Percentiles rank a stretch among this genome's conserved stretches.
These are phyloP conservation scores for Salix caprea DNA, from an alignment of 345 rosid species.

Conservation along the genomic window DNA sequence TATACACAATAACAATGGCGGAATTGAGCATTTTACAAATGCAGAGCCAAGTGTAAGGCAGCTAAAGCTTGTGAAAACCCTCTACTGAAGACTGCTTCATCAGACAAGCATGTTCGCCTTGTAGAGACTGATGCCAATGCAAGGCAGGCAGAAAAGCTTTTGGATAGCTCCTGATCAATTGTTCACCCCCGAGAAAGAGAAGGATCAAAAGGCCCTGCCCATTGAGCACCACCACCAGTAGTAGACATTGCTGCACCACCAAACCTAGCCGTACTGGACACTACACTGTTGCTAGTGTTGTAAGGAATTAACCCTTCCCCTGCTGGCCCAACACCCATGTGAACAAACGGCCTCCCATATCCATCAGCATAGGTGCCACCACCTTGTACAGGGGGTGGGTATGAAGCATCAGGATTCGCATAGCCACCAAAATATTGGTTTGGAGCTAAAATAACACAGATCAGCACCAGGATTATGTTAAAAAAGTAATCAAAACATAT, in stretches of 20 bases:
- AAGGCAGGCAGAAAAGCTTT: background rate
- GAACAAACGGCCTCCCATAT: constrained; percentile 23
- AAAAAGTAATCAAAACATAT: background rate
- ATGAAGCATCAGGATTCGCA: constrained; percentile 21
- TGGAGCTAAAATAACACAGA: constrained; percentile 24
- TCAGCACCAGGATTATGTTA: constrained; percentile 4
- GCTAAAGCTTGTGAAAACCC: background rate
- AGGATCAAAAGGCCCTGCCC: constrained; percentile 32
- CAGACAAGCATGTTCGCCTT: background rate
- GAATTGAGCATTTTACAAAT: background rate
- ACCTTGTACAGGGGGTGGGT: constrained; percentile 13
- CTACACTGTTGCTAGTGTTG: constrained; percentile 19
- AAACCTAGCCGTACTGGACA: background rate
- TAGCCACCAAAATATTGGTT: constrained; percentile 23
- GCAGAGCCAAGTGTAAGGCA: background rate
- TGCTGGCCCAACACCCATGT: constrained; percentile 13
- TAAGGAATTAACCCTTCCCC: constrained; percentile 25
- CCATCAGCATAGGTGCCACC: constrained; percentile 21
- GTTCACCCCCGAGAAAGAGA: constrained; percentile 18
- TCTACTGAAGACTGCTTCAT: background rate
- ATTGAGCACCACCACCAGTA: constrained; percentile 14
- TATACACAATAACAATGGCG: background rate
- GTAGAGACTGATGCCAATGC: background rate
- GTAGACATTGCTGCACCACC: constrained; percentile 12
- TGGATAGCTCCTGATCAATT: background rate